These are phyloP conservation scores for Pestalotiopsis sp. DNA, from an alignment of 2,329 filamentous ascomycete species.

Conservation along the genomic window DNA sequence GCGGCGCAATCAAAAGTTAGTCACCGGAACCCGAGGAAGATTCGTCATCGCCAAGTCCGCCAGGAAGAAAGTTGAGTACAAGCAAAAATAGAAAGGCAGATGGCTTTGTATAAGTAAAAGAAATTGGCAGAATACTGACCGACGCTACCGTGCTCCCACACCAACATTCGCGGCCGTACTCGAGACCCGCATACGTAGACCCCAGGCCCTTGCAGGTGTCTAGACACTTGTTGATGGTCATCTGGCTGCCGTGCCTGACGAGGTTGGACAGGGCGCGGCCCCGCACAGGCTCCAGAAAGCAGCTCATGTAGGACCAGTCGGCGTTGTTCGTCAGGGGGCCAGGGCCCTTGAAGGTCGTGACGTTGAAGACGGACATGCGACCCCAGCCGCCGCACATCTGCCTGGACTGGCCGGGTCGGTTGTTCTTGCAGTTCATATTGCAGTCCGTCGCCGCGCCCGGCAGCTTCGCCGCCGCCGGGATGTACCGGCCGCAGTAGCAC, in stretches of 20 bases:
- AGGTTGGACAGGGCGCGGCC: slow-evolving; percentile 4
- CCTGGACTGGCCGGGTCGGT: slow-evolving; percentile 19
- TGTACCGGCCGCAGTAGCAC: slow-evolving; percentile 22
- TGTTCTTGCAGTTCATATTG: slow-evolving; percentile 12
- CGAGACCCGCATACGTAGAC: slow-evolving; percentile 41
- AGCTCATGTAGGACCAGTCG: slow-evolving; percentile 17
- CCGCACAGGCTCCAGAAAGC: slow-evolving; percentile 14
- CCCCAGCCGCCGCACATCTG: slow-evolving; percentile 26
- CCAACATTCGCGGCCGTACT: slow-evolving; percentile 39
- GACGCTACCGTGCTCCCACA: slow-evolving; percentile 24
- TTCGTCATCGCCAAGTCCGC: too few species aligned
- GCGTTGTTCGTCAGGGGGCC: slow-evolving; percentile 18
- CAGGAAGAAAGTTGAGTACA: too few species aligned
- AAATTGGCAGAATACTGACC: background rate
- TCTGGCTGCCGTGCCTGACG: slow-evolving; percentile 23
- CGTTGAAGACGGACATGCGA: slow-evolving; percentile 21
- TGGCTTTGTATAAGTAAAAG: background rate
- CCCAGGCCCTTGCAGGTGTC: slow-evolving; percentile 25
- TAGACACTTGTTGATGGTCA: slow-evolving; percentile 41
- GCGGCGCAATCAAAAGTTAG: too few species aligned
- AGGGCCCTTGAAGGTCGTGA: slow-evolving; percentile 18
- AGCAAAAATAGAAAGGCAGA: too few species aligned
- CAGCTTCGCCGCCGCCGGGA: background rate
- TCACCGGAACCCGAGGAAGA: too few species aligned
- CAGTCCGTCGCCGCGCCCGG: background rate